Evolutionary conservation across 2,329 filamentous ascomycete genomes (phyloP), one percentile per base, ranked within the genome.

Genomic region (Arthrobotrys conoides): DNA sequence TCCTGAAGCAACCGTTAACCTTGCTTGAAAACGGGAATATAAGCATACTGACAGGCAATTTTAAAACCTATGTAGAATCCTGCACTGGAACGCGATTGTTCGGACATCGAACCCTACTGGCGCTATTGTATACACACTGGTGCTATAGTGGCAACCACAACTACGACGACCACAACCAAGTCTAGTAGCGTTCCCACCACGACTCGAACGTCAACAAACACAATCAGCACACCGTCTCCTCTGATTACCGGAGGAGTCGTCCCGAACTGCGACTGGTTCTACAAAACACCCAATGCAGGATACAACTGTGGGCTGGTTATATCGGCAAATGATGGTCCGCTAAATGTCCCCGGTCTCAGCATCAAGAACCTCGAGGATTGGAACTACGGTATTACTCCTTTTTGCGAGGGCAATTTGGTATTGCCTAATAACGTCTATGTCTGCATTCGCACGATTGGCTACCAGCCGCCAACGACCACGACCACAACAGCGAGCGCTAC

Each of bases 341-440:
- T 51, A 51, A 51, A 51, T 24, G 48, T 51, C 48, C 48, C 48
- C 10, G 48, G 48, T 27, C 48, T 51, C 48, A 51, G 48, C 48
- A 51, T 51, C 20, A 51, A 51, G 18, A 51, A 51, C 20, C 48
- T 51, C 6, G 48, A 51, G 48, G 48, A 51, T 51, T 51, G 48
- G 48, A 51, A 51, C 48, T 51, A 51, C 20, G 48, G 48, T 24
- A 51, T 51, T 51, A 24, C 48, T 51, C 48, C 48, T 51, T 51
- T 22, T 51, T 51, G 48, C 48, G 48, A 51, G 22, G 48, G 20
- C 20, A 51, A 51, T 51, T 51, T 51, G 24, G 48, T 24, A 51
- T 27, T 51, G 20, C 48, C 48, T 18, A 51, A 12, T 51, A 51
- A 51, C 20, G 48, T 51, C 4, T 51, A 51, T 51, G 20, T 51